Evolutionary conservation across 2,329 filamentous ascomycete genomes (phyloP), one percentile per base, ranked within the genome.

Genomic region (Hypoxylon sp.): DNA sequence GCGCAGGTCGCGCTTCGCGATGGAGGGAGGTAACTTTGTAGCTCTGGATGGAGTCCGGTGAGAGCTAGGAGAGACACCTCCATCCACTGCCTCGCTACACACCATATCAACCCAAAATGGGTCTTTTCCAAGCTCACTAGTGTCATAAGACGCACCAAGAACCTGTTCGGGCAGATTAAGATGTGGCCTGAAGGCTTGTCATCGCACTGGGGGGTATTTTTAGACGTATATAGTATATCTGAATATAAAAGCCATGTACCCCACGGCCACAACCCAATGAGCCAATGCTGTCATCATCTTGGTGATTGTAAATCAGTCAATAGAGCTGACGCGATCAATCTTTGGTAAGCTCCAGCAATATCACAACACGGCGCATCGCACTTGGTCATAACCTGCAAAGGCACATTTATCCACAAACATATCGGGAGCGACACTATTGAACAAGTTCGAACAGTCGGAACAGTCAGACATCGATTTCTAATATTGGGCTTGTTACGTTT

Each of bases 131-230:
- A 71, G 71, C 63, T 73, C 67, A 65, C 66, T 60, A 60, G 60
- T 74, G 77, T 78, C 77, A 78, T 75, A 69, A 78, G 77, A 78
- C 76, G 69, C 75, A 74, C 61, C 70, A 69, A 63, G 47, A 72
- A 64, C 67, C 63, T 63, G 64, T 53, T 54, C 63, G 66, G 60
- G 66, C 59, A 67, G 65, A 67, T 68, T 70, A 61, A 66, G 67
- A 73, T 50, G 48, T 55, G 52, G 59, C 53, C 47, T 54, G 54
- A 57, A 68, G 57, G 42, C 39, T 59, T 69, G 61, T 67, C 47
- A 66, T 66, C 53, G 54, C 61, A 58, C 65, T 66, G 61, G 62
- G 62, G 61, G 48, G 71, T 72, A 72, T 74, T 62, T 71, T 63
- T 71, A 70, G 67, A 64, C 47, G 66, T 70, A 53, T 51, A 59